Base-by-base conservation (phyloP, 1,284 basidiomycete genomes). In the Coniferiporia sulphurascens region DNA sequence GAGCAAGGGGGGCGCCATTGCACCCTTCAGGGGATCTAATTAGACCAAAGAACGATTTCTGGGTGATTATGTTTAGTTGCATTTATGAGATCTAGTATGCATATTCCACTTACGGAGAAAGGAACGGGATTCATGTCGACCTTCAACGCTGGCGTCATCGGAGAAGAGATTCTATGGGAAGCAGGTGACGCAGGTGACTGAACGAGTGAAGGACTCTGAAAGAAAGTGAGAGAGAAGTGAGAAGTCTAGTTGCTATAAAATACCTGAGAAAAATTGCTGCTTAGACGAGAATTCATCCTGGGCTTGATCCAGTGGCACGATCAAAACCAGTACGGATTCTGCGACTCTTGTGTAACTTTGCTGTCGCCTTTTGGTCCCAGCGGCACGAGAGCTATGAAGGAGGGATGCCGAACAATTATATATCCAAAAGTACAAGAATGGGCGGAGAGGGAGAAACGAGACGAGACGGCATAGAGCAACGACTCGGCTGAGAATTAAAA, bases 181-280 rank as follows among this genome's bases (percentile, higher is more conserved):
- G 52, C 7, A 38, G 52, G 51, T 32, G 56, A 58, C n/a, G 27
- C 36, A 21, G 60, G 60, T 1, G 60, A 58, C 43, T 62, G 60
- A 17, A 58, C 53, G 19, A 62, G 43, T 12, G 60, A 58, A 12
- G 60, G 56, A 38, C 60, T 62, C 56, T 62, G 13, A 34, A 21
- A 41, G 17, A 45, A 19, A 4, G 27, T 19, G 12, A 50, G 19
- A 48, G 5, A 32, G 27, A 27, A 27, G 5, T 48, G 34, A 32
- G n/a, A 32, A 27, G 45, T 6, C 46, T 17, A 13, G 32, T 34
- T 32, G 17, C 7, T 19, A 38, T 10, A 17, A 32, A 21, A 17
- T 45, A 62, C 60, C 36, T 44, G 56, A n/a, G 55, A 52, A 35
- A 51, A 58, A 19, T 45, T 34, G 45, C 60, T 62, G 36, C 60